Conservation (phyloP, 768 basidiomycete species). For the Suillus occidentalis region DNA sequence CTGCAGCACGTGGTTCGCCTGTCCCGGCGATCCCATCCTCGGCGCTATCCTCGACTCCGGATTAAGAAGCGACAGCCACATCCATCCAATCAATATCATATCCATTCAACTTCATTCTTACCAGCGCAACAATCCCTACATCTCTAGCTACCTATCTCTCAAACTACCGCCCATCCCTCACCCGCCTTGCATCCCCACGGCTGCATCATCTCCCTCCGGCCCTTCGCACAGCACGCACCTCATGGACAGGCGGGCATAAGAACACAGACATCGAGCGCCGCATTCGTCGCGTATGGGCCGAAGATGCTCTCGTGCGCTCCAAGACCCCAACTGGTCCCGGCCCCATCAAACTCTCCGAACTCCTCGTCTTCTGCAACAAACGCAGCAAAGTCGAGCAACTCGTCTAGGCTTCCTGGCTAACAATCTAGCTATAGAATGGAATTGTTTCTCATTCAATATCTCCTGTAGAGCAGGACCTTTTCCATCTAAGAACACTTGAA, state of each 20-base stretch:
- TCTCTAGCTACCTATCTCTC: conserved; percentile 68
- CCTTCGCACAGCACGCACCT: conserved; percentile 70
- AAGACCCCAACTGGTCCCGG: no score
- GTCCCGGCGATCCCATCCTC: conserved; percentile 16
- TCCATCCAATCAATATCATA: conserved; percentile 38
- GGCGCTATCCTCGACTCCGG: conserved; percentile 16
- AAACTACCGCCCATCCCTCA: conserved; percentile 56
- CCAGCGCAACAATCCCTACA: no score
- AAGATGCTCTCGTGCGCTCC: conserved; percentile 45
- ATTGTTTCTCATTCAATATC: no score
- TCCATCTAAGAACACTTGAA: no score
- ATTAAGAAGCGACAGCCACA: conserved; percentile 8
- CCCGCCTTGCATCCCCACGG: conserved; percentile 77
- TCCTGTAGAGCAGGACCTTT: no score
- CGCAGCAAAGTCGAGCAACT: conserved; percentile 65
- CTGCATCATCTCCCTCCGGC: conserved; percentile 76
- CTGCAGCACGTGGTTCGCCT: no score
- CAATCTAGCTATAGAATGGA: no score
- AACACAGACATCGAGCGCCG: conserved; percentile 77
- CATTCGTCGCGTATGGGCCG: conserved; percentile 72
- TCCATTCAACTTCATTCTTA: no score
- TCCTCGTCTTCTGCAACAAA: conserved; percentile 85
- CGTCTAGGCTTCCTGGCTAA: no score
- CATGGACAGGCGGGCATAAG: conserved; percentile 79
- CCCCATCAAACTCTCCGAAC: conserved; percentile 50